These are phyloP conservation scores for Fonsecaea pedrosoi DNA, from an alignment of 2,329 filamentous ascomycete genomes.

Conservation along the genomic window DNA sequence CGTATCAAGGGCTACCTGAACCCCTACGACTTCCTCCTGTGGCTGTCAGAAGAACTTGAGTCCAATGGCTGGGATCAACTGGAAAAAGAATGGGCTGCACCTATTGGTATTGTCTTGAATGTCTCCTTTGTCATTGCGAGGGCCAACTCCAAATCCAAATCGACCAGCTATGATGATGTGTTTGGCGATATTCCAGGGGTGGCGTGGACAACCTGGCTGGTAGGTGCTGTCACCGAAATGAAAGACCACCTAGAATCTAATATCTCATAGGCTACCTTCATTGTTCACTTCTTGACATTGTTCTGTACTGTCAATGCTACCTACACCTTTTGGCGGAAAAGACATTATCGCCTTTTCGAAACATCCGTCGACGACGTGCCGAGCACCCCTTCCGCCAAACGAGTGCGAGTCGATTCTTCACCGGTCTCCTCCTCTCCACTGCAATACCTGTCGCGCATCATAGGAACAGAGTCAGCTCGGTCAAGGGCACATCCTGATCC, in stretches of 20 bases:
- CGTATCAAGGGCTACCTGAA: slow-evolving; percentile 82
- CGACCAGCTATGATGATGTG: slow-evolving; percentile 73
- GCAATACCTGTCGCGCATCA: slow-evolving; percentile 71
- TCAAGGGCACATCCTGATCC: slow-evolving; percentile 83
- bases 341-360: slow-evolving; percentile 91
- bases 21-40: slow-evolving; percentile 86
- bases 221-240: slow-evolving; percentile 46
- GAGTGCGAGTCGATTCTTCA: slow-evolving; percentile 86
- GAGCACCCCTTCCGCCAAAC: slow-evolving; percentile 81
- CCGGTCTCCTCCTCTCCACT: slow-evolving; percentile 80
- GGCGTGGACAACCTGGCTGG: slow-evolving; percentile 72
- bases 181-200: slow-evolving; percentile 72
- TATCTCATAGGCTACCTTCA: slow-evolving; percentile 65
- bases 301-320: slow-evolving; percentile 77
- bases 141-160: slow-evolving; percentile 70
- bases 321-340: slow-evolving; percentile 80
- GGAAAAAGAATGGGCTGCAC: slow-evolving; percentile 73
- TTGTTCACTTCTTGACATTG: slow-evolving; percentile 72
- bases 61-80: slow-evolving; percentile 87
- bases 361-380: slow-evolving; percentile 77
- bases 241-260: slow-evolving; percentile 13
- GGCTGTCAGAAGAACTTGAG: slow-evolving; percentile 91
- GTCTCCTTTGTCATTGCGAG: slow-evolving; percentile 80
- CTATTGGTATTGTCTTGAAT: slow-evolving; percentile 78
- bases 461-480: slow-evolving; percentile 75